Base-by-base conservation (phyloP, 2,329 filamentous ascomycete species). In the Aspergillus thermomutatus region DNA sequence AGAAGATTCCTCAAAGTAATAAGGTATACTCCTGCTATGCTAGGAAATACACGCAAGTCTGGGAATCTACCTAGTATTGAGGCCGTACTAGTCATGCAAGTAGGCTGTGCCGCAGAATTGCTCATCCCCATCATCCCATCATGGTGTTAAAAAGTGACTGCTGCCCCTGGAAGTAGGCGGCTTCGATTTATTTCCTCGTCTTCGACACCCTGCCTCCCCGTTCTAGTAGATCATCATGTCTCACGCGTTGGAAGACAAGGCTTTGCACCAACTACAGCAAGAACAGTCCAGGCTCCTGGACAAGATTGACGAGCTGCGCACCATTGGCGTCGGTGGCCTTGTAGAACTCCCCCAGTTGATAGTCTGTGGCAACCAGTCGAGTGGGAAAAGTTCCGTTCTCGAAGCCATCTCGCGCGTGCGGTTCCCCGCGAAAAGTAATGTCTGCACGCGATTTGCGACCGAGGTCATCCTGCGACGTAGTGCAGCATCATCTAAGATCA, bases 321-420 rank as follows among this genome's bases (percentile, higher is more conserved):
- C 75, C 2, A 75, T 78, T 10, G 82, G 83, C 1, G 73, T 81
- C 2, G 77, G 72, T 8, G 77, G 68, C 2, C 75, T 81, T 14
- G 73, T 83, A 25, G 70, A 79, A 40, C 70, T 83, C 0, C 82
- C 83, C 1, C 80, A 83, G 61, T 75, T 85, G 40, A 78, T 87
- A 3, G 83, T 87, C 4, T 82, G 82, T 27, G 84, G 86, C 4
- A 81, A 85, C 53, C 83, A 85, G 55, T 85, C 81, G 0, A 80
- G 81, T 0, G 85, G 85, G 2, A 88, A 88, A 65, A 85, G 81
- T n/a, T 87, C 83, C 0, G 83, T 87, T 0, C 77, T 88, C 0
- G 83, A 88, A 60, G 86, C 85, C 0, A 83, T 89, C 49, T 83
- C 84, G 0, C 79, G 81, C 9, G 80, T 89, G 1, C 78, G 79